phyloP scores from a whole-genome alignment of 1,139 yeast species.

The Arxiozyma telluris region DNA sequence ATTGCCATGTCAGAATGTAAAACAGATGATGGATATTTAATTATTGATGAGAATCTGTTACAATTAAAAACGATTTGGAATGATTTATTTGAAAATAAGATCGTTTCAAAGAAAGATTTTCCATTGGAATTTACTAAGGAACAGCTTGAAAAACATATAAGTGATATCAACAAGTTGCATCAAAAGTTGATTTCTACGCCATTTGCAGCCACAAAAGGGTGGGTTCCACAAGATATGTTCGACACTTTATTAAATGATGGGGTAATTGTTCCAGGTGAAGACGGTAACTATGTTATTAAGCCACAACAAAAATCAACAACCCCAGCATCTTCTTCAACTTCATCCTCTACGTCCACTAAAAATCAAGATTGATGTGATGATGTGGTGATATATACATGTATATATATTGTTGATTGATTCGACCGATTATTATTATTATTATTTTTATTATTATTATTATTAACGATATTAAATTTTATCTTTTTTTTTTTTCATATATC shows the following conservation, averaged over 20 bases:
- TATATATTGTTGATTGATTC: neutral
- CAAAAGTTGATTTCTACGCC: constrained; percentile 60
- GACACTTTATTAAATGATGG: constrained; percentile 60
- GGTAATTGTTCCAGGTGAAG: constrained; percentile 40
- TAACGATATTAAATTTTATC: too few species aligned
- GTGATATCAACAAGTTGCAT: constrained; percentile 58
- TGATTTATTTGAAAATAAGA: constrained; percentile 51
- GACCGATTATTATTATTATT: too few species aligned
- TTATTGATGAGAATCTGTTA: constrained; percentile 57
- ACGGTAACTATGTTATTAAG: constrained; percentile 36
- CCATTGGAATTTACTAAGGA: constrained; percentile 55
- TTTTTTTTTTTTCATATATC: neutral
- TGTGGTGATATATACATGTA: too few species aligned
- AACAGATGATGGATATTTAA: constrained; percentile 52
- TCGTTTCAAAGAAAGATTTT: constrained; percentile 40
- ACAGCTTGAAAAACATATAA: constrained; percentile 46
- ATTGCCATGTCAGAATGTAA: constrained; percentile 47
- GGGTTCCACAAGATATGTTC: constrained; percentile 93
- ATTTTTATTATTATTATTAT: too few species aligned
- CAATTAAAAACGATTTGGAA: constrained; percentile 75
- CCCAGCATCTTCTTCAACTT: neutral
- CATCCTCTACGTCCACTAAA: neutral
- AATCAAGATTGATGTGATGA: too few species aligned
- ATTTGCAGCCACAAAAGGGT: constrained; percentile 84
- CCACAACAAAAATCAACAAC: neutral